phyloP scores from a whole-genome alignment of 768 basidiomycete genomes.

The Tremella mesenterica region DNA sequence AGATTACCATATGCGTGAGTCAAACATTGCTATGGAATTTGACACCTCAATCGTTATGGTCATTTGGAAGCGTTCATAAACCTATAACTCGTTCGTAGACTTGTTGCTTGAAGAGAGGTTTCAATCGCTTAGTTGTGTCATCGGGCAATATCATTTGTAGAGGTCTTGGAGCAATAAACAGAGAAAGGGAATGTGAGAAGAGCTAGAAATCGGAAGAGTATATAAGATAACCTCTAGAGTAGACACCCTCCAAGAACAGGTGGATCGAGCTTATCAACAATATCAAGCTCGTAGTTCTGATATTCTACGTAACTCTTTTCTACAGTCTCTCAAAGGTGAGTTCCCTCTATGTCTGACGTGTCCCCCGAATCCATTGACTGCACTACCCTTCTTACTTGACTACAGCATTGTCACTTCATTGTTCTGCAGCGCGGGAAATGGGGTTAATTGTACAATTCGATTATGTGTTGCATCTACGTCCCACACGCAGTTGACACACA shows the following conservation, averaged over 20 bases:
- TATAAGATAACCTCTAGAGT: slow-evolving; percentile 48
- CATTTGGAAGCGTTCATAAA: no score
- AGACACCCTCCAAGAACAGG: slow-evolving; percentile 67
- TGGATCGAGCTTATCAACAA: slow-evolving; percentile 64
- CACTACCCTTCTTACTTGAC: no score
- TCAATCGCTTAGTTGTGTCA: no score
- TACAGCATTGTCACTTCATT: no score
- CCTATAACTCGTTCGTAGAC: no score
- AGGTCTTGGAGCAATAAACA: background rate
- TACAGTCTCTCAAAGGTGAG: slow-evolving; percentile 37
- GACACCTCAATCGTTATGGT: background rate
- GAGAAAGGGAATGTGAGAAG: background rate
- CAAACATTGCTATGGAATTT: background rate
- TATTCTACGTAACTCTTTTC: slow-evolving; percentile 63
- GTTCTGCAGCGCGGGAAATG: no score
- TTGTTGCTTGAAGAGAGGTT: no score
- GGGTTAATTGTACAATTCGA: no score
- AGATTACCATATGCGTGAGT: slow-evolving; percentile 44
- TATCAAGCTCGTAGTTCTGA: slow-evolving; percentile 44
- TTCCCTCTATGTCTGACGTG: background rate
- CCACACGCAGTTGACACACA: slow-evolving; percentile 3
- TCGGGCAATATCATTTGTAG: no score
- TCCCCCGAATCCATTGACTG: background rate
- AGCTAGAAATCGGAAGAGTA: background rate
- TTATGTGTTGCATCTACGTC: background rate